phyloP scores from a whole-genome alignment of 768 basidiomycete species.

The Suillus hirtellus region DNA sequence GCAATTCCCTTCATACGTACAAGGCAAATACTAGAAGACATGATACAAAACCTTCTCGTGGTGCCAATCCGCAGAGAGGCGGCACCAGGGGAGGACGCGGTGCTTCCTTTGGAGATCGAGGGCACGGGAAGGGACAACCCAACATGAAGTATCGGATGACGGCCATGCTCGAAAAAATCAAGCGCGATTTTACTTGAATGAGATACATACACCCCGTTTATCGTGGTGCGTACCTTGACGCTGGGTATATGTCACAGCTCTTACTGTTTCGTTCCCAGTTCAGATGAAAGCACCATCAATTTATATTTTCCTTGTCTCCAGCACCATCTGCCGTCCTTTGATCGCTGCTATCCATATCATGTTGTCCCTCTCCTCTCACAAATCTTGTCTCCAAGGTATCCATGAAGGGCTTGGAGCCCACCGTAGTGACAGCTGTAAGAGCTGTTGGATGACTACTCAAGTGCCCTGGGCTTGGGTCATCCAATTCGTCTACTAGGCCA shows the following conservation, averaged over 20 bases:
- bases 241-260: slow-evolving; percentile 8
- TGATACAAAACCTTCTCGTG: slow-evolving; percentile 4
- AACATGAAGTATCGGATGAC: slow-evolving; percentile 89
- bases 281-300: slow-evolving; percentile 28
- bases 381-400: slow-evolving; percentile 64
- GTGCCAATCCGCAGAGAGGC: slow-evolving; percentile 18
- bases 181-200: slow-evolving; percentile 51
- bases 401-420: slow-evolving; percentile 46
- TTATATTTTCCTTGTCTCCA: slow-evolving; percentile 60
- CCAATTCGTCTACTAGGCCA: slow-evolving; percentile 83
- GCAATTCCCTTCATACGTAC: slow-evolving; percentile 55
- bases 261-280: slow-evolving; percentile 3
- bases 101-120: slow-evolving; percentile 32
- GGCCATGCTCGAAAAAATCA: slow-evolving; percentile 83
- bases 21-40: slow-evolving; percentile 45
- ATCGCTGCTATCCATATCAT: slow-evolving; percentile 31
- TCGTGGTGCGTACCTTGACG: slow-evolving; percentile 7
- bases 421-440: slow-evolving; percentile 62
- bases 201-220: slow-evolving; percentile 5
- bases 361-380: slow-evolving; percentile 46
- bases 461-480: slow-evolving; percentile 82
- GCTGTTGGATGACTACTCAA: slow-evolving; percentile 79
- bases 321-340: slow-evolving; percentile 40
- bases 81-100: slow-evolving; percentile 30
- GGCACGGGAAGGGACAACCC: slow-evolving; percentile 48